These are phyloP conservation scores for Boletus insuetus DNA, from an alignment of 768 basidiomycete species.

Conservation along the genomic window DNA sequence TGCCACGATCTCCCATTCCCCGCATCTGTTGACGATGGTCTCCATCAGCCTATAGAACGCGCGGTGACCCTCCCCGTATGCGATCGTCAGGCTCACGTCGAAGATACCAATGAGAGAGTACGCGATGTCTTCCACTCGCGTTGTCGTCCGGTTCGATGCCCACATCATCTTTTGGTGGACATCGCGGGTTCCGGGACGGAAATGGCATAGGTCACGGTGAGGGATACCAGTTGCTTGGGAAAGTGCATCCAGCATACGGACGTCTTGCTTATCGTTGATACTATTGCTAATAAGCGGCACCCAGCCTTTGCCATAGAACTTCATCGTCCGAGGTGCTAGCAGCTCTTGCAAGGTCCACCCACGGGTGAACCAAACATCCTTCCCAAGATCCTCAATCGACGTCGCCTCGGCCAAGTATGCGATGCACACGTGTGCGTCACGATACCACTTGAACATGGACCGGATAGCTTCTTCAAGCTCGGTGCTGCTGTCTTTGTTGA, in stretches of 20 bases:
- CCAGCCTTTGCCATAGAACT: conserved; percentile 31
- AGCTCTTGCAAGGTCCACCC: conserved; percentile 33
- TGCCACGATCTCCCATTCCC: conserved; percentile 34
- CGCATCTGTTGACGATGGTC: conserved; percentile 25
- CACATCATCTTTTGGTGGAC: conserved; percentile 32
- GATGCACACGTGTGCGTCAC: conserved; percentile 28
- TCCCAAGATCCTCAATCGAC: conserved; percentile 23
- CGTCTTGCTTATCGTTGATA: conserved; percentile 28
- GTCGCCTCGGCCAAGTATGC: conserved; percentile 32
- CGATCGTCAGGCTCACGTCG: conserved; percentile 32
- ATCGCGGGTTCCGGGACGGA: conserved; percentile 25
- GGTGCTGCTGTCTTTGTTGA: conserved; percentile 34
- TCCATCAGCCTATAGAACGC: conserved; percentile 32
- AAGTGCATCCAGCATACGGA: conserved; percentile 19
- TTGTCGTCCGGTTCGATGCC: conserved; percentile 35
- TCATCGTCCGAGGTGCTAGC: conserved; percentile 29
- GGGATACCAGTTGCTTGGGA: conserved; percentile 28
- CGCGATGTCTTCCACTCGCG: conserved; percentile 32
- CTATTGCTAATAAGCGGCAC: conserved; percentile 19
- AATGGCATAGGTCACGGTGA: conserved; percentile 20
- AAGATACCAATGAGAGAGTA: conserved; percentile 35
- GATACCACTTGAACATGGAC: conserved; percentile 36
- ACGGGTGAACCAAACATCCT: conserved; percentile 32
- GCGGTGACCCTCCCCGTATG: conserved; percentile 35
- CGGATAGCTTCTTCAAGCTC: conserved; percentile 35